A percentile compares a stretch with the other conserved stretches of the same genome.
phyloP scores from a whole-genome alignment of 176 grass and related monocot species.

The Poa annua region DNA sequence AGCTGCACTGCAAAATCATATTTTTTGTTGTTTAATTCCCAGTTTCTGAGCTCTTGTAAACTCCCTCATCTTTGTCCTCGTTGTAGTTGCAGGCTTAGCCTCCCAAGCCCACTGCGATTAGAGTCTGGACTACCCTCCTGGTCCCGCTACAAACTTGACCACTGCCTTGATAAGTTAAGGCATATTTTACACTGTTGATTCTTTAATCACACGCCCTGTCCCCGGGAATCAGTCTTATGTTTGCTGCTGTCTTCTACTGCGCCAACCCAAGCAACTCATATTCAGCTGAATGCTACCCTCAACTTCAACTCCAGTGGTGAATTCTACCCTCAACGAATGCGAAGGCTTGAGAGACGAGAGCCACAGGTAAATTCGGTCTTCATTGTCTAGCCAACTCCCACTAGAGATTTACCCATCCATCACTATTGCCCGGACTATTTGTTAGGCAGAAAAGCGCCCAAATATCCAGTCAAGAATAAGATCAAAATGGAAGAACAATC shows the following conservation, averaged over 20 bases:
- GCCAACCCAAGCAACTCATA: neutral
- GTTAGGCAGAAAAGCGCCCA: neutral
- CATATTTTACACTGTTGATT: too few species aligned
- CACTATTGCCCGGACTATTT: neutral
- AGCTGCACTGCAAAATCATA: neutral
- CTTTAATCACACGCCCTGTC: neutral
- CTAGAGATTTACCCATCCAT: neutral
- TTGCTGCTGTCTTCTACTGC: slow-evolving; percentile 13
- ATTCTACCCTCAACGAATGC: neutral
- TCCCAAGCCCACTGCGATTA: neutral
- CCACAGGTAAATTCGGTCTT: neutral
- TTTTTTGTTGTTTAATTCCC: neutral
- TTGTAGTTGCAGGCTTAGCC: neutral
- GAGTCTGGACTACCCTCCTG: neutral
- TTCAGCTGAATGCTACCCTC: neutral
- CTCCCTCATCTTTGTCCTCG: neutral
- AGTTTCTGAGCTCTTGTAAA: too few species aligned
- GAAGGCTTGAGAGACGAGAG: neutral
- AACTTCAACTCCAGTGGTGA: slow-evolving; percentile 16
- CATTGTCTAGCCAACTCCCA: neutral
- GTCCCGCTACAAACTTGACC: neutral
- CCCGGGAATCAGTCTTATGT: neutral
- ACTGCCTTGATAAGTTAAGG: neutral
- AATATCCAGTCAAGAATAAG: neutral
- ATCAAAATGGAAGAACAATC: neutral